Conservation (phyloP, 2,329 filamentous ascomycete species). For the Talaromyces sp. region DNA sequence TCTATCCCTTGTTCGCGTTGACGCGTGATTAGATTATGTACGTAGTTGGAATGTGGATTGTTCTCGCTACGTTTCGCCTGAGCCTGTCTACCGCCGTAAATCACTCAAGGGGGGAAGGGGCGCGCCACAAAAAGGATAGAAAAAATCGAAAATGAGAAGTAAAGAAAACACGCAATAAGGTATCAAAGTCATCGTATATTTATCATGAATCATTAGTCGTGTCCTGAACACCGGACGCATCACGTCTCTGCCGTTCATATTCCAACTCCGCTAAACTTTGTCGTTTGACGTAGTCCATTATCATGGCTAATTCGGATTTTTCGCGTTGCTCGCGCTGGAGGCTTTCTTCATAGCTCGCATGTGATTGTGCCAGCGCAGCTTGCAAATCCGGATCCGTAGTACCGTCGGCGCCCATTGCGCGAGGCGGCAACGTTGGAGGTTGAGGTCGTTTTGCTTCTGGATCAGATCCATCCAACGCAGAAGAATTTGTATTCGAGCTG, state of each 20-base stretch:
- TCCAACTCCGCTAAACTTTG: slow-evolving; percentile 52
- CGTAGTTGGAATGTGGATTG: neutral
- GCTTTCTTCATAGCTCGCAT: slow-evolving; percentile 32
- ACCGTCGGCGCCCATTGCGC: slow-evolving; percentile 11
- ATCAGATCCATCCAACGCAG: neutral
- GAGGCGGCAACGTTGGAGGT: slow-evolving; percentile 4
- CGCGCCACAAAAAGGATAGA: neutral
- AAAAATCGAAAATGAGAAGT: neutral
- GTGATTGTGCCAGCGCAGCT: slow-evolving; percentile 19
- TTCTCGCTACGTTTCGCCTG: neutral
- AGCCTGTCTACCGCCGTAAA: neutral
- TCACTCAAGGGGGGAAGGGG: neutral
- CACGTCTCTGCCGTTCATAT: neutral
- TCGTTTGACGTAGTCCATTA: slow-evolving; percentile 71
- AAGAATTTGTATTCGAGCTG: neutral
- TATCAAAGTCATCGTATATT: neutral
- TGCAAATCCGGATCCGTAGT: slow-evolving; percentile 26
- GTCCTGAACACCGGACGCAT: neutral
- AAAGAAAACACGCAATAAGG: neutral
- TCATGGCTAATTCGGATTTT: slow-evolving; percentile 63
- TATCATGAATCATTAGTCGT: neutral
- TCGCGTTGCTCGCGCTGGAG: slow-evolving; percentile 41
- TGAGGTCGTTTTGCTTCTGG: neutral
- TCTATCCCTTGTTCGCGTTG: neutral
- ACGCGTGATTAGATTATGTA: neutral